Percentiles rank a stretch among this genome's conserved stretches.
Conservation (phyloP, 2,329 filamentous ascomycete genomes). For the Calonectria hongkongensis region DNA sequence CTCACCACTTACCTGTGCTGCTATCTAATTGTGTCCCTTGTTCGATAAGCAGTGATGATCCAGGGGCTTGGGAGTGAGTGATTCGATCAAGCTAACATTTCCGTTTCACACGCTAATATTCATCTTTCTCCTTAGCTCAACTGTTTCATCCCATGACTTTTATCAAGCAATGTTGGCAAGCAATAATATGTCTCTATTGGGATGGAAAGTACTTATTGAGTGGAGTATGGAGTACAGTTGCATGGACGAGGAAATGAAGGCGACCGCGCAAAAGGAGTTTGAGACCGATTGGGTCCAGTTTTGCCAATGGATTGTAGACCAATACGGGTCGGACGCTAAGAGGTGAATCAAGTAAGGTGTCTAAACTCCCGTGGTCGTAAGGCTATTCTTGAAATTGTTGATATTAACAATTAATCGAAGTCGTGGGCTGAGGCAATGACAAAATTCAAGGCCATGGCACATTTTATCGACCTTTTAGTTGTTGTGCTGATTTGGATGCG, state of each 20-base stretch:
- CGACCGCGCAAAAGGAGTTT: neutral
- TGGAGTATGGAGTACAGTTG: conserved; percentile 19
- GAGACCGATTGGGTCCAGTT: neutral
- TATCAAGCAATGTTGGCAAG: conserved; percentile 8
- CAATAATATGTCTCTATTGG: conserved; percentile 4
- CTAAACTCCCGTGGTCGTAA: too few species aligned
- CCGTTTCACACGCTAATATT: neutral
- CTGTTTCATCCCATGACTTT: conserved; percentile 1
- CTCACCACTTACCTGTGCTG: conserved; percentile 3
- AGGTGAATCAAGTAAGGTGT: neutral
- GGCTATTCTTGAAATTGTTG: too few species aligned
- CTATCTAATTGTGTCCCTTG: conserved; percentile 15
- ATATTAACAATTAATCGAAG: too few species aligned
- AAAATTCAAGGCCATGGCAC: too few species aligned
- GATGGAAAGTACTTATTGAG: conserved; percentile 10
- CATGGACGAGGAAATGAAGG: neutral
- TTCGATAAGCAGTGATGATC: conserved; percentile 6
- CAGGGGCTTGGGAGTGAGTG: conserved; percentile 8
- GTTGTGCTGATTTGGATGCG: too few species aligned
- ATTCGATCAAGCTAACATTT: neutral
- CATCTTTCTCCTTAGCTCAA: neutral
- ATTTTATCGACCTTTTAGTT: too few species aligned
- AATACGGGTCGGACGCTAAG: neutral
- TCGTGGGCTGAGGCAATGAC: too few species aligned
- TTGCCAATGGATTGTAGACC: conserved; percentile 2